Evolutionary conservation across 2,329 filamentous ascomycete genomes (phyloP).

Genomic region (Clonostachys rhizophaga): DNA sequence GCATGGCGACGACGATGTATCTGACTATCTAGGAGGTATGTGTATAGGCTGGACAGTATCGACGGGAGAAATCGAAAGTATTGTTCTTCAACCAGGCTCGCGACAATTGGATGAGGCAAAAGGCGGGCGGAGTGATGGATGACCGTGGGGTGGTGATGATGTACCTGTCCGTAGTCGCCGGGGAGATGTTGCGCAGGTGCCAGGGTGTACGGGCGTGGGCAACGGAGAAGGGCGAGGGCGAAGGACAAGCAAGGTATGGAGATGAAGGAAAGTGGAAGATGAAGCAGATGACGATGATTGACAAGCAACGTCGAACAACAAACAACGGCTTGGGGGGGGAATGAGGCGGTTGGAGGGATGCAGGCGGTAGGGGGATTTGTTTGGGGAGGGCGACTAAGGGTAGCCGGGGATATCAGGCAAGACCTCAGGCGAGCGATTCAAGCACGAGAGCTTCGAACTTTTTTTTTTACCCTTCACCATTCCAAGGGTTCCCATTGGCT

Average conservation of each 20-base stretch:
- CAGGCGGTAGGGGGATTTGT: background rate
- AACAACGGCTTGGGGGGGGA: background rate
- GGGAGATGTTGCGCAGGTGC: too few relatives aligned
- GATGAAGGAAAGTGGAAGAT: conserved; percentile 2
- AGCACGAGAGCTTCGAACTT: conserved; percentile 27
- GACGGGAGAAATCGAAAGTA: too few relatives aligned
- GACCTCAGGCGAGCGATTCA: conserved; percentile 3
- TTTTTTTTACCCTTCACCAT: conserved; percentile 21
- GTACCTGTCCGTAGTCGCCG: too few relatives aligned
- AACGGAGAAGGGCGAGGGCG: background rate
- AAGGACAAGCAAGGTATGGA: background rate
- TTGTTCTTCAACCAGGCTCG: too few relatives aligned
- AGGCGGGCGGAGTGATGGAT: too few relatives aligned
- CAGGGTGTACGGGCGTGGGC: too few relatives aligned
- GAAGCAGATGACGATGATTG: conserved; percentile 3
- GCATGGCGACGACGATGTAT: conserved; percentile 49
- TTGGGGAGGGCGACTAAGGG: background rate
- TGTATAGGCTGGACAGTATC: too few relatives aligned
- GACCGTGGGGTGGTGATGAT: too few relatives aligned
- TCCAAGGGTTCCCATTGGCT: conserved; percentile 23
- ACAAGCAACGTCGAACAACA: background rate
- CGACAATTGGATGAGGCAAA: too few relatives aligned
- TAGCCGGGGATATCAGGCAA: conserved; percentile 1
- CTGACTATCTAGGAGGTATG: too few relatives aligned
- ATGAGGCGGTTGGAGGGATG: background rate